Evolutionary conservation across 2,329 filamentous ascomycete genomes (phyloP), one percentile per base, ranked within the genome.

Genomic region (Aspergillus novoparasiticus): DNA sequence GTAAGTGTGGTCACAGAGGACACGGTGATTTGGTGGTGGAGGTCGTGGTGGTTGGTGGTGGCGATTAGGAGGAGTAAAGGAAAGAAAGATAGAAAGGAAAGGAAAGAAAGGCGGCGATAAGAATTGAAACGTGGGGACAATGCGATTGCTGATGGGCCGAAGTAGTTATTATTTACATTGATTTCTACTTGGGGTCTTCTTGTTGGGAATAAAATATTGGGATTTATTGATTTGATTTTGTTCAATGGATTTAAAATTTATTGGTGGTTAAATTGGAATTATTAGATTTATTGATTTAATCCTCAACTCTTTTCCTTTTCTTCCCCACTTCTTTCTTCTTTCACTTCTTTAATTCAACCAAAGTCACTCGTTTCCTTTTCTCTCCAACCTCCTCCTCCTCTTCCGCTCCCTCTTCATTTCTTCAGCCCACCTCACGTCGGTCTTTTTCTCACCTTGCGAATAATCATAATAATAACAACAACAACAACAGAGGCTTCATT

Each of bases 61-160:
- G 63, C 57, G 55, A 62, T 58, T 46, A 6, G 62, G 57, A 58
- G 53, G 57, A 62, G 53, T 6, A 16, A 54, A 34, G 53, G 21
- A 16, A 54, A 34, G 28, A n/a, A 32, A 32, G 50, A 34, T n/a
- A 53, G 43, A 45, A 48, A 16, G 45, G 45, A 23, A 48, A 48
- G 45, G 26, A 28, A 28, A 28, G 26, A 28, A 50, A 28, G 16
- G 26, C 39, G 26, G n/a, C 26, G 54, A 36, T 50, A 64, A 43
- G 57, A 62, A 56, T 59, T 59, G 51, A 30, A 64, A 62, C 63
- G 67, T 67, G 65, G 63, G 62, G 45, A 30, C 36, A 58, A 51
- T 19, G 57, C 59, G 60, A 58, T 58, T 61, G 66, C 64, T 67
- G 57, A 68, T 59, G 62, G 64, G 66, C 57, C 55, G 51, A 36